Base-by-base conservation (phyloP, 306 rosid species). In the Acacia crassicarpa region DNA sequence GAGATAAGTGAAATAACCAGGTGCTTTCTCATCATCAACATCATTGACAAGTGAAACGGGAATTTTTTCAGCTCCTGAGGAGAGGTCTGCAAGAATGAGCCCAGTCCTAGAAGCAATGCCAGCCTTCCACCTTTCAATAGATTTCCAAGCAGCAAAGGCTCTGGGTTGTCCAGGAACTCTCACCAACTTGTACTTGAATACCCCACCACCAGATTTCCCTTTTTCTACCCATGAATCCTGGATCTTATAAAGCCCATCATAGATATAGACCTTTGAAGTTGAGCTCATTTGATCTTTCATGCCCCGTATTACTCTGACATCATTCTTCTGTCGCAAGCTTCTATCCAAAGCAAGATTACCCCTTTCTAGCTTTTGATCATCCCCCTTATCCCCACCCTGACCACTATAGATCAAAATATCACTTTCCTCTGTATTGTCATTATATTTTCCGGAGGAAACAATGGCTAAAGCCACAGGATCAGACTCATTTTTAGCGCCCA, bases 301-400 rank as follows among this genome's bases (percentile, higher is more conserved):
- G 48, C 96, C 96, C 23, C 93, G 87, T 75, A 91, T 81, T 32
- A 91, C 96, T 83, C 96, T 89, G 40, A 90, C 78, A 75, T 88
- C 96, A 71, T 88, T 91, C 33, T 70, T 84, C 44, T 81, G 84
- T n/a, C 86, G 85, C 4, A 86, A 79, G 79, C 91, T 91, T 81
- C 83, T 88, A 80, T 91, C 90, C 70, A 91, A 81, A 73, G 93
- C 93, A 67, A 91, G 96, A 83, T 90, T 91, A 56, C 96, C 96
- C 87, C 92, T 88, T 23, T 90, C 83, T 84, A 91, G 91, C 88
- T 91, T 91, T 79, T 91, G 96, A 77, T 91, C 96, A 13, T 70
- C 49, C n/a, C 56, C 67, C 13, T 78, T 79, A 84, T 81, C 84
- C 48, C 89, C 93, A 75, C 93, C 93, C 77, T 90, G 96, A 77